These are phyloP conservation scores for Epichloe bromicola DNA, from an alignment of 2,329 filamentous ascomycete genomes.

Conservation along the genomic window DNA sequence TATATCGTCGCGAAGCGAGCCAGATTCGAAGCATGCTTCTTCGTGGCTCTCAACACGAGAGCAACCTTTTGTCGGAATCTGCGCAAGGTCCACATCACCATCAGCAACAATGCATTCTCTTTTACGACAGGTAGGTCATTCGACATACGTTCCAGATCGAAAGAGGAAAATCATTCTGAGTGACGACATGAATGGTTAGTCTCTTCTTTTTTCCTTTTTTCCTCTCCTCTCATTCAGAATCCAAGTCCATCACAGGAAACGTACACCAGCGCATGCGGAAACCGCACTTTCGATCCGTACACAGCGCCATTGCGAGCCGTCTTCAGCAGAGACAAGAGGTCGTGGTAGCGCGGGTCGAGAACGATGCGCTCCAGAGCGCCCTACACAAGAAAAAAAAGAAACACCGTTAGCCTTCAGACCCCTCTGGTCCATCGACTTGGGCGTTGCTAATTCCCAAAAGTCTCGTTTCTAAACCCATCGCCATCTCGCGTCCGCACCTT, in stretches of 20 bases:
- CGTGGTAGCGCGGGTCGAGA: conserved; percentile 74
- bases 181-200: neutral
- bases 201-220: neutral
- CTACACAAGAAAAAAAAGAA: neutral
- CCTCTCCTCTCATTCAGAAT: neutral
- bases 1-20: conserved; percentile 86
- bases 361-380: conserved; percentile 59
- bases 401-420: neutral
- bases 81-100: neutral
- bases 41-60: conserved; percentile 74
- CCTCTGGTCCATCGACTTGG: too few species aligned
- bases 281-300: conserved; percentile 94
- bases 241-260: conserved; percentile 12
- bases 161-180: conserved; percentile 90
- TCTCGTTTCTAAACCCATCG: neutral
- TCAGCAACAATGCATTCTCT: neutral
- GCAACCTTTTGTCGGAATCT: conserved; percentile 61
- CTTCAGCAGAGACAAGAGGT: conserved; percentile 76
- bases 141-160: conserved; percentile 67
- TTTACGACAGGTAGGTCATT: neutral
- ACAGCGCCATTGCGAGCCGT: conserved; percentile 92
- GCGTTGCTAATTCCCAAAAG: too few species aligned
- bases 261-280: conserved; percentile 86
- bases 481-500: conserved; percentile 13
- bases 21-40: conserved; percentile 82